These are phyloP conservation scores for Blastomyces gilchristii DNA, from an alignment of 2,329 filamentous ascomycete species.

Conservation along the genomic window DNA sequence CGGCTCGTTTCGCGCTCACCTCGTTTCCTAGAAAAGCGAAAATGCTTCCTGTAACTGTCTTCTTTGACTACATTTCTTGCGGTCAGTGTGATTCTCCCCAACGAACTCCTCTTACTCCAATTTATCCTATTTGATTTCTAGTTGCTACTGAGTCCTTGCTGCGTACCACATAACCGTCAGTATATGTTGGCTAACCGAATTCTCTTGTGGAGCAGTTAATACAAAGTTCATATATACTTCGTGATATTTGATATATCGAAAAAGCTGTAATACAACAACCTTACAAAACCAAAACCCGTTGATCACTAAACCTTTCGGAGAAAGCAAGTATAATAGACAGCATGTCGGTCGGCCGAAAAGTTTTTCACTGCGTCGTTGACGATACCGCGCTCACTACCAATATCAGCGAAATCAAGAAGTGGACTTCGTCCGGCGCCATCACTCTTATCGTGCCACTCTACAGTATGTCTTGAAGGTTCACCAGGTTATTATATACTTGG, in stretches of 20 bases:
- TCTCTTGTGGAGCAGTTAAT: background rate
- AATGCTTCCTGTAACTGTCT: constrained; percentile 25
- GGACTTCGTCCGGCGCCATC: constrained; percentile 41
- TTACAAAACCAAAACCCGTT: background rate
- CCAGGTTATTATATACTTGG: background rate
- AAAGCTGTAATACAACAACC: background rate
- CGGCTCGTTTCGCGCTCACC: constrained; percentile 12
- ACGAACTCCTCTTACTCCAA: background rate
- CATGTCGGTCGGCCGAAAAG: constrained; percentile 37
- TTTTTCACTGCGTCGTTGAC: constrained; percentile 44
- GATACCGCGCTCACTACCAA: constrained; percentile 44
- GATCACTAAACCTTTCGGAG: background rate
- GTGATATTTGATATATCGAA: background rate
- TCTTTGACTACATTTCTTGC: constrained; percentile 20
- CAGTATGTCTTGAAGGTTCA: constrained; percentile 29
- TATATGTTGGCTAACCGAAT: background rate
- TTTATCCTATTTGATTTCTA: background rate
- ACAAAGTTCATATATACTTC: constrained; percentile 3
- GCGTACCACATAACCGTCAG: background rate
- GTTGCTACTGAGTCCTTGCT: background rate
- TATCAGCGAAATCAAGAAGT: constrained; percentile 44
- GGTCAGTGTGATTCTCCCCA: constrained; percentile 19
- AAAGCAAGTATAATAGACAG: background rate
- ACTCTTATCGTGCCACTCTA: constrained; percentile 43
- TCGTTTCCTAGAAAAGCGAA: constrained; percentile 18